Evolutionary conservation across 768 basidiomycete species (phyloP).

Genomic region (Pulveroboletus sp.): DNA sequence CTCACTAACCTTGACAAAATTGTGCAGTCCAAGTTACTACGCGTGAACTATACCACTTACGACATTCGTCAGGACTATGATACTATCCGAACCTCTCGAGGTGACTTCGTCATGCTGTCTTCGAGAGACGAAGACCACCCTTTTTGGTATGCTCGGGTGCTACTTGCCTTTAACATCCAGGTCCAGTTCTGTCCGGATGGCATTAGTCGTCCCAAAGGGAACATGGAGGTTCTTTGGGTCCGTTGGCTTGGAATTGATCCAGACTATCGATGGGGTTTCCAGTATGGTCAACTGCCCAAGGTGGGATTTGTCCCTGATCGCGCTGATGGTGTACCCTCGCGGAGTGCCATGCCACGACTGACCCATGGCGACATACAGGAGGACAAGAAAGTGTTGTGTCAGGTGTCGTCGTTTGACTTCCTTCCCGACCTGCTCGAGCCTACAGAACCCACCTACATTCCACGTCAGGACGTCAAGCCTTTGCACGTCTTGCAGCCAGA

Average conservation of each 20-base stretch:
- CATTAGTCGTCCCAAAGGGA: neutral
- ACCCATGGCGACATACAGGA: no score
- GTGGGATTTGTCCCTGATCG: constrained; percentile 11
- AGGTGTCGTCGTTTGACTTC: no score
- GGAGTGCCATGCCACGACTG: no score
- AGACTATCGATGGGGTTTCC: constrained; percentile 4
- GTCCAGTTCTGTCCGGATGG: neutral
- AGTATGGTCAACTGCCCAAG: constrained; percentile 7
- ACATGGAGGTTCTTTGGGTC: constrained; percentile 26
- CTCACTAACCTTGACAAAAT: neutral
- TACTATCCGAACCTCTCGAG: neutral
- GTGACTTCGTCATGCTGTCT: constrained; percentile 8
- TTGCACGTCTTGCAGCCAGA: constrained; percentile 84
- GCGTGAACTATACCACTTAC: constrained; percentile 17
- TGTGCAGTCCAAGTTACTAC: neutral
- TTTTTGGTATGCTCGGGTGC: constrained; percentile 23
- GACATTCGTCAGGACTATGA: constrained; percentile 15
- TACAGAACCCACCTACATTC: constrained; percentile 53
- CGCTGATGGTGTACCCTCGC: neutral
- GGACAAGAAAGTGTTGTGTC: no score
- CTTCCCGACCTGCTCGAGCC: constrained; percentile 76
- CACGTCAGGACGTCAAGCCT: constrained; percentile 73
- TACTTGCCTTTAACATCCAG: constrained; percentile 11
- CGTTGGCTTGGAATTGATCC: constrained; percentile 18
- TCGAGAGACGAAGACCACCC: constrained; percentile 8